These are phyloP conservation scores for Aspergillus sp. DNA, from an alignment of 2,329 filamentous ascomycete species.

Conservation along the genomic window DNA sequence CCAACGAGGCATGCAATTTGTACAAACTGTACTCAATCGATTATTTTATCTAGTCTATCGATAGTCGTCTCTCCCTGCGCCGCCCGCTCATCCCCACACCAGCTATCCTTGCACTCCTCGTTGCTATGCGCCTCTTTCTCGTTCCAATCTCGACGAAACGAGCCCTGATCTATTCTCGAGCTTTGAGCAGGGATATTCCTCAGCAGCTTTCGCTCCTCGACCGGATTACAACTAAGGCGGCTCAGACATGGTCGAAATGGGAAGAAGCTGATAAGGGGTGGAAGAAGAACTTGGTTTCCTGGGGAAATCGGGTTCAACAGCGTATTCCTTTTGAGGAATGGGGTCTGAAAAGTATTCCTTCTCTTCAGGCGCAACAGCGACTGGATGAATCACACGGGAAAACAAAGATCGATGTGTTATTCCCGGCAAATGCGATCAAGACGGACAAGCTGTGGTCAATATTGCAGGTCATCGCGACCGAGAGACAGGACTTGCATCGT, in stretches of 20 bases:
- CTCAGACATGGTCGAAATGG: slow-evolving; percentile 78
- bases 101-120: slow-evolving; percentile 4
- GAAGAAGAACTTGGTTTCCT: slow-evolving; percentile 81
- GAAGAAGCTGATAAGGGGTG: slow-evolving; percentile 79
- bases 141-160: slow-evolving; percentile 88
- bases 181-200: slow-evolving; percentile 55
- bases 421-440: slow-evolving; percentile 66
- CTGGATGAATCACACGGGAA: slow-evolving; percentile 61
- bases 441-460: slow-evolving; percentile 59
- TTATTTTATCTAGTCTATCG: slow-evolving; percentile 14
- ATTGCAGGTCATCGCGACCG: slow-evolving; percentile 68
- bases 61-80: slow-evolving; percentile 12
- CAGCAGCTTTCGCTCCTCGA: slow-evolving; percentile 60
- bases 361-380: slow-evolving; percentile 64
- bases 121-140: slow-evolving; percentile 82
- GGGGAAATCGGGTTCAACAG: slow-evolving; percentile 80
- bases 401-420: slow-evolving; percentile 64
- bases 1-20: slow-evolving; percentile 17
- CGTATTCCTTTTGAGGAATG: slow-evolving; percentile 96
- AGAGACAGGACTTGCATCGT: slow-evolving; percentile 73
- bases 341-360: slow-evolving; percentile 91
- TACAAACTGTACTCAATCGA: slow-evolving; percentile 10
- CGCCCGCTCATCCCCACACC: slow-evolving; percentile 5
- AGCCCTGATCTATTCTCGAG: slow-evolving; percentile 88
- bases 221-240: slow-evolving; percentile 64